Base-by-base conservation (phyloP, 148 eudicot genomes). In the Pharnaceum exiguum region DNA sequence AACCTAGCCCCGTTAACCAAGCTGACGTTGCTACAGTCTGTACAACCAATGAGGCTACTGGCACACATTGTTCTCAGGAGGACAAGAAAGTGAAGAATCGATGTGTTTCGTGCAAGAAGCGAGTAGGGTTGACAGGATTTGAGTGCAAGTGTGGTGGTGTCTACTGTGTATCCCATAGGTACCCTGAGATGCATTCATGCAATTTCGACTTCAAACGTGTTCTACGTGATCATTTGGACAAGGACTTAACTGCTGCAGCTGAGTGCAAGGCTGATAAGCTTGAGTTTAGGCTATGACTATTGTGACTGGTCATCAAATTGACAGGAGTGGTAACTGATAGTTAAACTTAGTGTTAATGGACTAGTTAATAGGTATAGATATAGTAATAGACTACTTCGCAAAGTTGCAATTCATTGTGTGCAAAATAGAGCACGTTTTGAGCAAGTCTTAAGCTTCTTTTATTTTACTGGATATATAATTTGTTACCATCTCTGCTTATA, bases 251-350 rank as follows among this genome's bases (percentile, higher is more conserved):
- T 32, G 10, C 15, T 31, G 57, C n/a, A 30, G 40, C 26, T 52
- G n/a, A 52, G 56, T 51, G 56, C 38, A 51, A 49, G 33, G 33
- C 53, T 13, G 33, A 26, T 49, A 49, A 49, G 21, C 53, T 49
- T 26, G 10, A 26, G 12, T 5, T 25, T 26, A 26, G 33, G 33
- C 18, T 49, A n/a, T n/a, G n/a, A n/a, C n/a, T n/a, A n/a, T n/a
- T n/a, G n/a, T n/a, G n/a, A n/a, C n/a, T n/a, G n/a, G n/a, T n/a
- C n/a, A n/a, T n/a, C n/a, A n/a, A n/a, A n/a, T 13, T 49, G 47
- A 43, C 2, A 4, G 45, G 7, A 15, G 5, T 5, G 6, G 21
- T 40, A 3, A 15, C 5, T 40, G 5, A 11, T 40, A 2, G 4
- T 40, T 40, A 2, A 38, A 38, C n/a, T 8, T 38, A 11, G 11